Evolutionary conservation across 129 eudicot genomes (phyloP).

Genomic region (Saposhnikovia divaricata): DNA sequence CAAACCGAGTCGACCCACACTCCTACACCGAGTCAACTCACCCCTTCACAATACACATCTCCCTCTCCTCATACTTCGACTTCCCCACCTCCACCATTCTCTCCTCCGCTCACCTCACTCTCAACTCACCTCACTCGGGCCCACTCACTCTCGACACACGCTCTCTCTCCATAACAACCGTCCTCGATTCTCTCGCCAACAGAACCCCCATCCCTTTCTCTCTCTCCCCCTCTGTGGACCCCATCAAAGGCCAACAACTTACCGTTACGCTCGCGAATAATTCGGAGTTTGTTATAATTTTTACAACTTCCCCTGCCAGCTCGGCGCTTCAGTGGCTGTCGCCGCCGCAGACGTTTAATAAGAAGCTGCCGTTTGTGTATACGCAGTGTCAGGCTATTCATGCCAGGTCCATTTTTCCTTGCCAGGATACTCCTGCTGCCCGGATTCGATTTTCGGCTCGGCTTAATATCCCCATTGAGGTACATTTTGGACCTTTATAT

Average conservation of each 20-base stretch:
- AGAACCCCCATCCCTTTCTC: constrained; percentile 50
- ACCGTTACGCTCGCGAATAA: constrained; percentile 40
- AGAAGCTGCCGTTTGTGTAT: constrained; percentile 59
- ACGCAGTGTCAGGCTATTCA: constrained; percentile 93
- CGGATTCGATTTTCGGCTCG: constrained; percentile 55
- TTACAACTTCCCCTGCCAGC: constrained; percentile 40
- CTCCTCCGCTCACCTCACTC: constrained; percentile 62
- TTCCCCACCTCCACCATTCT: constrained; percentile 69
- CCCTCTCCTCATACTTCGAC: constrained; percentile 67
- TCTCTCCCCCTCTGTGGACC: constrained; percentile 40
- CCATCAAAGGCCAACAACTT: constrained; percentile 59
- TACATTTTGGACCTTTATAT: neutral
- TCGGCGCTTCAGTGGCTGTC: constrained; percentile 90
- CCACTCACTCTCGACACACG: constrained; percentile 74
- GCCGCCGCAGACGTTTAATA: constrained; percentile 77
- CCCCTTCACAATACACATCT: constrained; percentile 82
- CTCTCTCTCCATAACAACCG: constrained; percentile 51
- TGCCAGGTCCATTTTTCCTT: constrained; percentile 84
- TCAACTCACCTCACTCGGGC: constrained; percentile 57
- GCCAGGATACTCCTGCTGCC: constrained; percentile 86
- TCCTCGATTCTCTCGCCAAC: constrained; percentile 41
- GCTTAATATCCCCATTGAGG: constrained; percentile 49
- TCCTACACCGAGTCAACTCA: constrained; percentile 83
- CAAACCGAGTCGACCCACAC: constrained; percentile 66
- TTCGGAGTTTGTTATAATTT: constrained; percentile 37